Percentiles rank a stretch among this genome's conserved stretches.
Conservation (phyloP, 371 early-diverging fungal genomes). For the Lichtheimia ornata region DNA sequence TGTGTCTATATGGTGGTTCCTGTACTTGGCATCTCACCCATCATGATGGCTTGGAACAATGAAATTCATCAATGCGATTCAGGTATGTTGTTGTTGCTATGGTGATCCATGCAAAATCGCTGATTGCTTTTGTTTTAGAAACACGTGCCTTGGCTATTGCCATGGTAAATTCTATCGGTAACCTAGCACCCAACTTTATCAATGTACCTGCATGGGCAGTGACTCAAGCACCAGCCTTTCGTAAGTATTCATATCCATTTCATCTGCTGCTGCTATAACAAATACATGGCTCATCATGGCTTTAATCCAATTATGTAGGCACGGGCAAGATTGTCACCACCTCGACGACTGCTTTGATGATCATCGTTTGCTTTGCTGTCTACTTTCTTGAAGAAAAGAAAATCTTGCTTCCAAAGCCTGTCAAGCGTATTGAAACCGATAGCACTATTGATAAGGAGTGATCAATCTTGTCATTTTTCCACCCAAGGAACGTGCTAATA, state of each 20-base stretch:
- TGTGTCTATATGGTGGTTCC: constrained; percentile 38
- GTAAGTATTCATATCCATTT: not conserved
- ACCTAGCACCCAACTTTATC: constrained; percentile 41
- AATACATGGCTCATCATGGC: too few species aligned
- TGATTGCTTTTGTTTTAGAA: constrained; percentile 18
- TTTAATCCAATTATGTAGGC: too few species aligned
- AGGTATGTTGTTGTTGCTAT: not conserved
- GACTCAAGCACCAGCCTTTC: constrained; percentile 19
- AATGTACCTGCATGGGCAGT: constrained; percentile 39
- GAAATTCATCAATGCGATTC: constrained; percentile 32
- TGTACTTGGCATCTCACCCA: constrained; percentile 34
- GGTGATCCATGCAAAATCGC: too few species aligned
- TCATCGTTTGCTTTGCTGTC: constrained; percentile 21
- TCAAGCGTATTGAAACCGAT: constrained; percentile 31
- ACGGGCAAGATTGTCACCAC: constrained; percentile 41
- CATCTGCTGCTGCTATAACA: too few species aligned
- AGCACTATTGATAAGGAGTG: constrained; percentile 1
- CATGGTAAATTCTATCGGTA: constrained; percentile 43
- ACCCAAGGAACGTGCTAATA: too few species aligned
- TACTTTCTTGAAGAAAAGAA: constrained; percentile 23
- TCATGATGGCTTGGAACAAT: constrained; percentile 47
- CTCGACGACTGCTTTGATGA: constrained; percentile 28
- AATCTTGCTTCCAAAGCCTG: constrained; percentile 35
- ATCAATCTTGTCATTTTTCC: too few species aligned
- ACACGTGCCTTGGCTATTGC: constrained; percentile 48